Percentiles rank a stretch among this genome's conserved stretches.
These are phyloP conservation scores for Orbilia javanica DNA, from an alignment of 2,329 filamentous ascomycete species.

Conservation along the genomic window DNA sequence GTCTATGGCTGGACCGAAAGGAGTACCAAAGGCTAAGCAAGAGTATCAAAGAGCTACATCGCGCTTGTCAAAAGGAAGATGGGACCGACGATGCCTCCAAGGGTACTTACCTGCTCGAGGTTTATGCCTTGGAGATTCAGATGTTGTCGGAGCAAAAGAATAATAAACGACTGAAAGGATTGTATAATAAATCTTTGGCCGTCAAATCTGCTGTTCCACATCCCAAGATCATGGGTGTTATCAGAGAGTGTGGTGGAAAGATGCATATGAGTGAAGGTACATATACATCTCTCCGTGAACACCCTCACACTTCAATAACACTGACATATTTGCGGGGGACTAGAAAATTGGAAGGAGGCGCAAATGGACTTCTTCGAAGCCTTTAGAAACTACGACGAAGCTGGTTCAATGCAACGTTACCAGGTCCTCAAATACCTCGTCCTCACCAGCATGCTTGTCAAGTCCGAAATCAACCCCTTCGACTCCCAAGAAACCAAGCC, in stretches of 20 bases:
- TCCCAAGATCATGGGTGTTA: constrained; percentile 99
- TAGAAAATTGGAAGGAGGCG: constrained; percentile 96
- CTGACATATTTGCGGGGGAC: constrained; percentile 4
- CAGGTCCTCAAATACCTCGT: constrained; percentile 98
- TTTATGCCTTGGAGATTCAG: constrained; percentile 97
- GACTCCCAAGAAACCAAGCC: constrained; percentile 99
- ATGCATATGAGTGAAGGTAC: constrained; percentile 97
- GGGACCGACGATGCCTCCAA: constrained; percentile 92
- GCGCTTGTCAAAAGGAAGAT: constrained; percentile 86
- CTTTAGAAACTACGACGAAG: constrained; percentile 98
- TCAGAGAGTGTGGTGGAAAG: constrained; percentile 97
- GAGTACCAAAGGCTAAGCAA: constrained; percentile 83
- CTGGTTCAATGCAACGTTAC: constrained; percentile 93
- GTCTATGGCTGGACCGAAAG: constrained; percentile 89
- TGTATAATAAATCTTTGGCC: constrained; percentile 90
- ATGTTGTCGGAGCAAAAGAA: constrained; percentile 98
- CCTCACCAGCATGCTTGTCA: constrained; percentile 97
- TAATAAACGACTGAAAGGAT: constrained; percentile 93
- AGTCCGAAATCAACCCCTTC: constrained; percentile 97
- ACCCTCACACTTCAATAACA: background rate
- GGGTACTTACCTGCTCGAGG: constrained; percentile 93
- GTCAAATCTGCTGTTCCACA: constrained; percentile 98
- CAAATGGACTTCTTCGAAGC: constrained; percentile 99
- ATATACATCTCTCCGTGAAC: background rate
- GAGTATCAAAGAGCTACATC: constrained; percentile 89